Conservation (phyloP, 2,329 filamentous ascomycete species). For the Colletotrichum liriopes region DNA sequence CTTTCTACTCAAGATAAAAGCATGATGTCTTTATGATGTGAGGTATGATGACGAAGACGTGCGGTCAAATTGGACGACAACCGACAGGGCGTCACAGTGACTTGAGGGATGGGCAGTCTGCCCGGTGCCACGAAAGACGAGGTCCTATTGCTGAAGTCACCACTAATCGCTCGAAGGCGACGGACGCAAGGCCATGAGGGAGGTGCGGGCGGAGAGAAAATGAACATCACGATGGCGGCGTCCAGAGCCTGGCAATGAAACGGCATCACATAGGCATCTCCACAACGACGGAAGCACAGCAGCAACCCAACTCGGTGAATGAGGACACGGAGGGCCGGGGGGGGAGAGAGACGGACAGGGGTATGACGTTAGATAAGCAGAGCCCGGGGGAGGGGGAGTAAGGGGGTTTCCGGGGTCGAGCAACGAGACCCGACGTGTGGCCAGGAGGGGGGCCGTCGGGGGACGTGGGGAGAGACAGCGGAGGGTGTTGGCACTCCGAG, state of each 20-base stretch:
- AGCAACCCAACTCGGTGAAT: neutral
- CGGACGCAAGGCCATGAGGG: neutral
- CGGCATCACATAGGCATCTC: neutral
- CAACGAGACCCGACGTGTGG: neutral
- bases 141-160: no score
- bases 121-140: no score
- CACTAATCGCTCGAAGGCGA: neutral
- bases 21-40: neutral
- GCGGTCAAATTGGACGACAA: neutral
- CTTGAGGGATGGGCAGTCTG: neutral
- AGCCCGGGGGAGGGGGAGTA: neutral
- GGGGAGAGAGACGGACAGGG: neutral
- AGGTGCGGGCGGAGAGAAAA: no score
- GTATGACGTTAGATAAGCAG: neutral
- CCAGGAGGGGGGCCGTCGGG: neutral
- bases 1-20: conserved; percentile 4
- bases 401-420: neutral
- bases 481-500: neutral
- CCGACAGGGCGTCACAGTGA: neutral
- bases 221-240: neutral
- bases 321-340: neutral
- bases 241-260: neutral
- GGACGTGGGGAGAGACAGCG: neutral
- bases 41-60: neutral
- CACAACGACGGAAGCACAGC: neutral